Evolutionary conservation across 495 filamentous ascomycete genomes (phyloP).

Genomic region (Elasticomyces elasticus): DNA sequence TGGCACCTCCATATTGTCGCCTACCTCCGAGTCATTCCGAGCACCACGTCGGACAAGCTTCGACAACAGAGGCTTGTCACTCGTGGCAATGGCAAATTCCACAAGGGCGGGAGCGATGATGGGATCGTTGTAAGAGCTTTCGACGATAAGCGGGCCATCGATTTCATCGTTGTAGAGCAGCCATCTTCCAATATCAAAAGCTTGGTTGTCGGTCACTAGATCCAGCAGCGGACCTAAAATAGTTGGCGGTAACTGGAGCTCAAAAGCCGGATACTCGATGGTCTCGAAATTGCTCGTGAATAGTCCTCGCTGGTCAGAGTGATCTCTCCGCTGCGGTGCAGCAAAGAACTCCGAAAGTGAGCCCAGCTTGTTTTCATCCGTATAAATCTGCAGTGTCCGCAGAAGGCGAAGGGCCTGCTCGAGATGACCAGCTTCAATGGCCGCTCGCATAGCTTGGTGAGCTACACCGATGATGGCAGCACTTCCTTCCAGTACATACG

Average conservation of each 20-base stretch:
- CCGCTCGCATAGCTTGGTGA: conserved; percentile 26
- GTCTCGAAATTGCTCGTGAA: conserved; percentile 15
- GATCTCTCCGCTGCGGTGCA: background rate
- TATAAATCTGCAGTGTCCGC: conserved; percentile 23
- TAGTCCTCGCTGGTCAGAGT: conserved; percentile 2
- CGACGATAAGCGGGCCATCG: conserved; percentile 48
- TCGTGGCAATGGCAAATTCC: conserved; percentile 46
- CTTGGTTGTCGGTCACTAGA: conserved; percentile 38
- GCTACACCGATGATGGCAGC: conserved; percentile 26
- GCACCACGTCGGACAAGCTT: conserved; percentile 23
- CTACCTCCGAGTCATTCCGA: background rate
- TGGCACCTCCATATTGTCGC: conserved; percentile 6
- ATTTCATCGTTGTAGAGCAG: conserved; percentile 45
- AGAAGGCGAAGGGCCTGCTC: conserved; percentile 24
- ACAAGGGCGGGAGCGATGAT: conserved; percentile 46
- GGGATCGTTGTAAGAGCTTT: conserved; percentile 38
- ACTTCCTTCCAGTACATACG: conserved; percentile 30
- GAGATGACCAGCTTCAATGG: conserved; percentile 23
- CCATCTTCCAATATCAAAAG: conserved; percentile 44
- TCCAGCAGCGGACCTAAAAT: conserved; percentile 46
- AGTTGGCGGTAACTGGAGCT: conserved; percentile 38
- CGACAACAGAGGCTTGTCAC: conserved; percentile 39
- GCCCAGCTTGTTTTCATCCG: conserved; percentile 30
- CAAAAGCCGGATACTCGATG: conserved; percentile 27
- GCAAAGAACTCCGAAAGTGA: conserved; percentile 26